These are phyloP conservation scores for Paramarasmius palmivorus DNA, from an alignment of 1,284 basidiomycete species.

Conservation along the genomic window DNA sequence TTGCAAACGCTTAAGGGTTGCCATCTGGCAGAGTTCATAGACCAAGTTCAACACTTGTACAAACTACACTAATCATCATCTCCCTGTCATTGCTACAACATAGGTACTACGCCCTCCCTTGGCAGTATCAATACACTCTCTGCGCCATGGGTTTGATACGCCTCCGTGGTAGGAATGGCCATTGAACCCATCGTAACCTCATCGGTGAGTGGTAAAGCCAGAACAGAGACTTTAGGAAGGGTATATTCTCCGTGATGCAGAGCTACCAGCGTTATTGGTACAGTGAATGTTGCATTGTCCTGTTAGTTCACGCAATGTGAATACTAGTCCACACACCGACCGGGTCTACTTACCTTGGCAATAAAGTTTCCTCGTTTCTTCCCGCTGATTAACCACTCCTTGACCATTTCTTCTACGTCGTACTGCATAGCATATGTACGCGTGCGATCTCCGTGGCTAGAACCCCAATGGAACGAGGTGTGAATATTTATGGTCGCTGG, in stretches of 20 bases:
- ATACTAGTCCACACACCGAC: background rate
- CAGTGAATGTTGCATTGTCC: slow-evolving; percentile 57
- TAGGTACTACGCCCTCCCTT: slow-evolving; percentile 79
- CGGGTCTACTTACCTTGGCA: slow-evolving; percentile 50
- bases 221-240: slow-evolving; percentile 69
- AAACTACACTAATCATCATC: background rate
- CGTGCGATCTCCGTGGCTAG: slow-evolving; percentile 39
- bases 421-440: slow-evolving; percentile 63
- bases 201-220: slow-evolving; percentile 52
- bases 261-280: slow-evolving; percentile 73
- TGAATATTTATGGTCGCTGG: slow-evolving; percentile 61
- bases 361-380: slow-evolving; percentile 76
- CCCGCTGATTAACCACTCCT: slow-evolving; percentile 84
- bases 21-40: too few species aligned
- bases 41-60: background rate
- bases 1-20: slow-evolving; percentile 20
- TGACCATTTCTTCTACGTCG: slow-evolving; percentile 73
- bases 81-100: slow-evolving; percentile 58
- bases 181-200: slow-evolving; percentile 57
- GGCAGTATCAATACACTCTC: slow-evolving; percentile 74
- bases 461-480: slow-evolving; percentile 77
- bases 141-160: slow-evolving; percentile 76
- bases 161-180: slow-evolving; percentile 64
- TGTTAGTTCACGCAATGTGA: slow-evolving; percentile 31
- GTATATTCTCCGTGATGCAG: slow-evolving; percentile 74